These are phyloP conservation scores for Blastomyces percursus DNA, from an alignment of 2,329 filamentous ascomycete species.

Conservation along the genomic window DNA sequence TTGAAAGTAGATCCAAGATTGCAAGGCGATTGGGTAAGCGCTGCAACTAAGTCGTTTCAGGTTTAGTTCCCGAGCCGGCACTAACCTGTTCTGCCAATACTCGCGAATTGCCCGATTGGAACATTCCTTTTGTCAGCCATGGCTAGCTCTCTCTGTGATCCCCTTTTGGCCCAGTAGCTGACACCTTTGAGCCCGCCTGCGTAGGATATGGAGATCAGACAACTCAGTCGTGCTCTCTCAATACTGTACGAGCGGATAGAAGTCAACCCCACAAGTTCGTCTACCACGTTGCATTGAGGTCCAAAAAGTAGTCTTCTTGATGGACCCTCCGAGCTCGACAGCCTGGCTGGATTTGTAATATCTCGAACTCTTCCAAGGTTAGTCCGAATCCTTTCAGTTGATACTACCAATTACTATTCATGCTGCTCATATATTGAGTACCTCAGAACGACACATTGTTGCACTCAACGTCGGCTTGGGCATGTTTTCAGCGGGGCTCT, in stretches of 20 bases:
- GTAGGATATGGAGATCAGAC: too few species aligned
- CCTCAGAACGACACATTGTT: neutral
- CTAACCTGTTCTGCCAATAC: conserved; percentile 1
- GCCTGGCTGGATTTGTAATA: neutral
- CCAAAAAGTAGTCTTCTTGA: neutral
- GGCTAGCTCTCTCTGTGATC: too few species aligned
- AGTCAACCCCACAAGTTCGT: neutral
- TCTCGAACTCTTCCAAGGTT: too few species aligned
- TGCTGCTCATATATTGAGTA: neutral
- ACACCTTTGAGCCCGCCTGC: too few species aligned
- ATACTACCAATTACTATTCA: too few species aligned
- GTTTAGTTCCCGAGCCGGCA: neutral
- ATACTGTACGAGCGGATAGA: neutral
- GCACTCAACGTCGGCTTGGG: neutral
- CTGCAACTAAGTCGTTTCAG: neutral
- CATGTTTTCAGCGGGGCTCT: neutral
- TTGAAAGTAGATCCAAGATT: neutral
- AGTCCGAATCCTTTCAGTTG: too few species aligned
- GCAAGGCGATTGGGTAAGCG: neutral
- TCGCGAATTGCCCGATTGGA: neutral
- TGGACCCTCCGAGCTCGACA: neutral
- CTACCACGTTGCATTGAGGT: neutral
- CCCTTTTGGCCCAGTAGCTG: too few species aligned
- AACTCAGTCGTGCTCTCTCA: too few species aligned
- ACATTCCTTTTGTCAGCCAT: too few species aligned